A percentile compares a stretch with the other conserved stretches of the same genome.
These are phyloP conservation scores for Vinca minor DNA, from an alignment of 257 asterid genomes.

Conservation along the genomic window DNA sequence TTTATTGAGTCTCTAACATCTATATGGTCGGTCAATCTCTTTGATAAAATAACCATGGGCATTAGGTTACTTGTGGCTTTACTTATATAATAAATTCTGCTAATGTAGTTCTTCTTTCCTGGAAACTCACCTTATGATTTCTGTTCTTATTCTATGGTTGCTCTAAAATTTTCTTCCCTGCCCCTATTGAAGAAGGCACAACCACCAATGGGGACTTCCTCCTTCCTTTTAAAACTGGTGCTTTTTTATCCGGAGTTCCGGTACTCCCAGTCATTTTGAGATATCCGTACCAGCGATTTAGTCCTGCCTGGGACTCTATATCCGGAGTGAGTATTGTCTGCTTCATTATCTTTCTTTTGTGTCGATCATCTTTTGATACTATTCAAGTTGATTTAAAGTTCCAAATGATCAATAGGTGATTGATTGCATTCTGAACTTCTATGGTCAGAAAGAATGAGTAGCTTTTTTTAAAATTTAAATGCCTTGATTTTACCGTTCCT, in stretches of 20 bases:
- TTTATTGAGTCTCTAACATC: neutral
- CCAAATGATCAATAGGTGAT: too few species aligned
- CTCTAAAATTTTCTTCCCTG: neutral
- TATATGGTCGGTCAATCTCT: too few species aligned
- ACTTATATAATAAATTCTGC: neutral
- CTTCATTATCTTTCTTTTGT: neutral
- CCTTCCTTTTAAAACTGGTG: constrained; percentile 96
- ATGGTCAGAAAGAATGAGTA: neutral
- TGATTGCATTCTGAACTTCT: constrained; percentile 3
- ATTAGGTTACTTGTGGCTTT: neutral
- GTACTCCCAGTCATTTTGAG: constrained; percentile 82
- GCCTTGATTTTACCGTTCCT: neutral
- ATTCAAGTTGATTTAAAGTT: neutral
- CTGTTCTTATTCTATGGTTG: neutral
- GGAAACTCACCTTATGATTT: neutral
- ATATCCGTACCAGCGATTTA: constrained; percentile 82
- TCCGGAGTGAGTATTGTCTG: constrained; percentile 68
- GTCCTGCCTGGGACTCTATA: constrained; percentile 98
- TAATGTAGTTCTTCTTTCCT: neutral
- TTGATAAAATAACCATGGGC: too few species aligned
- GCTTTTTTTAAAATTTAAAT: too few species aligned
- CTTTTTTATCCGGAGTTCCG: constrained; percentile 78
- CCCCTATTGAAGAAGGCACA: constrained; percentile 69
- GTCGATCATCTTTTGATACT: neutral
- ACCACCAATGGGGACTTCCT: constrained; percentile 90